These are phyloP conservation scores for Lentinula guzmanii DNA, from an alignment of 768 basidiomycete species.

Conservation along the genomic window DNA sequence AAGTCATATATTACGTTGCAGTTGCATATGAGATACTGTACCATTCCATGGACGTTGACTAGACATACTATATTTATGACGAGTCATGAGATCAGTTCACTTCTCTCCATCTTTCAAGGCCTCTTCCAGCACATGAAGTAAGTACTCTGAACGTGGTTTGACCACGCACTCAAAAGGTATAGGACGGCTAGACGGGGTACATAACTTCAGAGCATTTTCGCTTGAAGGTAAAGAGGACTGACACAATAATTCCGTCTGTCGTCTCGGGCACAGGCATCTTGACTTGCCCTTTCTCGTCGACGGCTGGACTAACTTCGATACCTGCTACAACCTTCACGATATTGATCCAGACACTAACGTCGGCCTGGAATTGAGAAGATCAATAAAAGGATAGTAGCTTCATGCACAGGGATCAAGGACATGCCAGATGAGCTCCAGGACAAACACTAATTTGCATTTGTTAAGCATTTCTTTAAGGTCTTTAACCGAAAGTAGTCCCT, in stretches of 20 bases:
- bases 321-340: constrained; percentile 15
- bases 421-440: constrained; percentile 6
- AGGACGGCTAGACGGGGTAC: constrained; percentile 9
- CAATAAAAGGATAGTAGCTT: not conserved
- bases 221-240: not conserved
- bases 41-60: no score
- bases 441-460: not conserved
- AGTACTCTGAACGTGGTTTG: constrained; percentile 9
- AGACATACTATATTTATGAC: no score
- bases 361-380: constrained; percentile 10
- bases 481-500: constrained; percentile 9
- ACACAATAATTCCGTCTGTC: constrained; percentile 15
- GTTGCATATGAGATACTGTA: no score
- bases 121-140: constrained; percentile 9
- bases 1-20: no score
- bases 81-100: not conserved
- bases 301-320: constrained; percentile 14
- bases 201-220: not conserved
- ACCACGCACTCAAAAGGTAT: constrained; percentile 13
- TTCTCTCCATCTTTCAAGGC: constrained; percentile 7
- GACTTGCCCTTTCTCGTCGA: constrained; percentile 13
- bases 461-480: not conserved
- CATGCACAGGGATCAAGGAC: not conserved
- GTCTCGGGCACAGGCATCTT: constrained; percentile 14
- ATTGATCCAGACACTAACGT: constrained; percentile 14